phyloP scores from a whole-genome alignment of 257 asterid species.

The Misopates orontium region DNA sequence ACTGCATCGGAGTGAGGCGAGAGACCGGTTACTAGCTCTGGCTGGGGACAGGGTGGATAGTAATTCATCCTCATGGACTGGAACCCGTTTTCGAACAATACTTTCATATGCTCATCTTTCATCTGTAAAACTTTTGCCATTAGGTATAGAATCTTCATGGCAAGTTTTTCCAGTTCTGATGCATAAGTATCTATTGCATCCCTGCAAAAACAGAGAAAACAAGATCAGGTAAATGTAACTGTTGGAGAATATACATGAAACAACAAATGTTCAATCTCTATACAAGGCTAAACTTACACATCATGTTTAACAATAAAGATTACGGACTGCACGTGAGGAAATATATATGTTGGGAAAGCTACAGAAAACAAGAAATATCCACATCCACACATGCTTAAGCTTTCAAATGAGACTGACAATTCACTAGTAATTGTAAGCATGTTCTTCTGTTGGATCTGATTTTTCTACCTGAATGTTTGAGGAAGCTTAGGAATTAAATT shows the following conservation, averaged over 20 bases:
- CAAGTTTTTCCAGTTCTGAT: slow-evolving; percentile 39
- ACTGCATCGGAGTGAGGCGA: slow-evolving; percentile 47
- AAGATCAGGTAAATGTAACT: neutral
- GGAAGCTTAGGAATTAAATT: slow-evolving; percentile 58
- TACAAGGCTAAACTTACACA: too few species aligned
- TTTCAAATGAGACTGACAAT: too few species aligned
- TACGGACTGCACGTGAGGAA: too few species aligned
- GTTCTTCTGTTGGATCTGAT: too few species aligned
- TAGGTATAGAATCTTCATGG: slow-evolving; percentile 36
- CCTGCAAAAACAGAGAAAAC: slow-evolving; percentile 27
- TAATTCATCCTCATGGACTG: slow-evolving; percentile 57
- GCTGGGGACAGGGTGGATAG: slow-evolving; percentile 59
- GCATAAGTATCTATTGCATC: slow-evolving; percentile 50
- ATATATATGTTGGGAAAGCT: too few species aligned
- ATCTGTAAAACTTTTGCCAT: slow-evolving; percentile 44
- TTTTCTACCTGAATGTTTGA: slow-evolving; percentile 45
- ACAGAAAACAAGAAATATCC: too few species aligned
- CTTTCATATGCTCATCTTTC: slow-evolving; percentile 37
- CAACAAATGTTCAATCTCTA: too few species aligned
- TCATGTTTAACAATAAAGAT: too few species aligned
- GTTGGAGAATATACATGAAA: neutral
- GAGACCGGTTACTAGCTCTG: slow-evolving; percentile 52
- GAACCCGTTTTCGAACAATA: slow-evolving; percentile 35
- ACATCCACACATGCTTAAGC: too few species aligned
- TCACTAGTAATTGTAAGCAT: too few species aligned